Conservation (phyloP, 768 basidiomycete genomes). For the Boletales sp. region DNA sequence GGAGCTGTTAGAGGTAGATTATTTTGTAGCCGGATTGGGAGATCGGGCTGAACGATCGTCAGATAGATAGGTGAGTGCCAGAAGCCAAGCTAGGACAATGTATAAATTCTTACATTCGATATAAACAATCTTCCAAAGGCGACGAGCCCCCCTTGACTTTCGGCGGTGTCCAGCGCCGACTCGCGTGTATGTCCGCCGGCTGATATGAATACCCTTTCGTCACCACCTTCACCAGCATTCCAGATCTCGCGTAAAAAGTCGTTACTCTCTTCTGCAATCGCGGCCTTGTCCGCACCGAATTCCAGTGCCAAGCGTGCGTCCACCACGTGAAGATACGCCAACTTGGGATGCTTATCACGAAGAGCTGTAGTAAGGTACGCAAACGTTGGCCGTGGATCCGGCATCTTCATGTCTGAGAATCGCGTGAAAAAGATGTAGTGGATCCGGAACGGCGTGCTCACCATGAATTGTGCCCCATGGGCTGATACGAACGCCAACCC, state of each 20-base stretch:
- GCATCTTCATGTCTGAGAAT: conserved; percentile 46
- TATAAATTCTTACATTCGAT: conserved; percentile 44
- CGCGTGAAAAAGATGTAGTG: not conserved
- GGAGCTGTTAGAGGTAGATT: conserved; percentile 16
- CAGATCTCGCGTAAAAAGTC: conserved; percentile 47
- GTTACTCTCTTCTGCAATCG: conserved; percentile 28
- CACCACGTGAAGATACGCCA: conserved; percentile 53
- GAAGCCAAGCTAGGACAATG: not conserved
- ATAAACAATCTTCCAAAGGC: conserved; percentile 38
- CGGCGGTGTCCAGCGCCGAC: conserved; percentile 35
- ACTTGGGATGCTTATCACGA: conserved; percentile 22
- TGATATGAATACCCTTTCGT: conserved; percentile 34
- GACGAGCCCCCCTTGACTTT: conserved; percentile 19
- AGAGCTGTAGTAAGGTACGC: conserved; percentile 44
- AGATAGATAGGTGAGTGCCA: too few relatives aligned
- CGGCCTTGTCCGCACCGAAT: not conserved
- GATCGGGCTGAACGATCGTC: conserved; percentile 24
- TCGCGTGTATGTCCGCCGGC: conserved; percentile 45
- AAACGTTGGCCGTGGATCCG: conserved; percentile 54
- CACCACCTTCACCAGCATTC: conserved; percentile 26
- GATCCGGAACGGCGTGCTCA: conserved; percentile 7
- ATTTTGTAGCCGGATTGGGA: conserved; percentile 26
- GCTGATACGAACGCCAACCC: conserved; percentile 52
- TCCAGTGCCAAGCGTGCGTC: conserved; percentile 35
- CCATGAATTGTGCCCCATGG: conserved; percentile 49